Evolutionary conservation across 352 stramenopile species (phyloP).

Genomic region (Phytophthora capsici): DNA sequence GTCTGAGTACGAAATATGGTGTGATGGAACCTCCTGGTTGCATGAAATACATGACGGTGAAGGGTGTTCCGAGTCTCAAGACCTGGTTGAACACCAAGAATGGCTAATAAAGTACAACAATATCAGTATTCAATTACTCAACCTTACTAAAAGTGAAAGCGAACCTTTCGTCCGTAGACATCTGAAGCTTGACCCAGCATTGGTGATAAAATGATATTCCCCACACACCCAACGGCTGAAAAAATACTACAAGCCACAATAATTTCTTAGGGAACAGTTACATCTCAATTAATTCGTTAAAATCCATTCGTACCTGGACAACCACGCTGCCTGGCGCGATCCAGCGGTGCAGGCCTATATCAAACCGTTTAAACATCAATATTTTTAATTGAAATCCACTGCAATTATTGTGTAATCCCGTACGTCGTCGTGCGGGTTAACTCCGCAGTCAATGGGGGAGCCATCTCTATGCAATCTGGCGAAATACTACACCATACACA

Average conservation of each 20-base stretch:
- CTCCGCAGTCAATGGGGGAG: slow-evolving; percentile 61
- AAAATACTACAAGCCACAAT: slow-evolving; percentile 47
- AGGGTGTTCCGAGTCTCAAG: slow-evolving; percentile 59
- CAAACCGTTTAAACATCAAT: too few species aligned
- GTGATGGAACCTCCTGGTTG: slow-evolving; percentile 58
- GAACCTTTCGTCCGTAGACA: slow-evolving; percentile 73
- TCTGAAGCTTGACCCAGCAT: slow-evolving; percentile 75
- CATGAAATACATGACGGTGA: slow-evolving; percentile 77
- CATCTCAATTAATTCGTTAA: too few species aligned
- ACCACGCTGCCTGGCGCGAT: slow-evolving; percentile 69
- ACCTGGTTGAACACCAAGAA: slow-evolving; percentile 75
- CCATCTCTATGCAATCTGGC: slow-evolving; percentile 57
- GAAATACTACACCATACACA: slow-evolving; percentile 58
- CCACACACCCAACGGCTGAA: slow-evolving; percentile 55
- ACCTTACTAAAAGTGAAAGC: not conserved
- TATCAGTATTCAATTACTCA: too few species aligned
- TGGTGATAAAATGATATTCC: slow-evolving; percentile 68
- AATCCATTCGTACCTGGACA: slow-evolving; percentile 50
- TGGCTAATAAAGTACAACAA: slow-evolving; percentile 32
- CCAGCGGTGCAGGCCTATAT: slow-evolving; percentile 58
- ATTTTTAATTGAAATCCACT: not conserved
- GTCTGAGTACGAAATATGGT: slow-evolving; percentile 65
- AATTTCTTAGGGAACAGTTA: too few species aligned
- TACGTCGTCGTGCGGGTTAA: slow-evolving; percentile 47
- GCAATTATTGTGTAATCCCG: not conserved